Conservation (phyloP, 2,329 filamentous ascomycete genomes). For the Sclerotinia nivalis region DNA sequence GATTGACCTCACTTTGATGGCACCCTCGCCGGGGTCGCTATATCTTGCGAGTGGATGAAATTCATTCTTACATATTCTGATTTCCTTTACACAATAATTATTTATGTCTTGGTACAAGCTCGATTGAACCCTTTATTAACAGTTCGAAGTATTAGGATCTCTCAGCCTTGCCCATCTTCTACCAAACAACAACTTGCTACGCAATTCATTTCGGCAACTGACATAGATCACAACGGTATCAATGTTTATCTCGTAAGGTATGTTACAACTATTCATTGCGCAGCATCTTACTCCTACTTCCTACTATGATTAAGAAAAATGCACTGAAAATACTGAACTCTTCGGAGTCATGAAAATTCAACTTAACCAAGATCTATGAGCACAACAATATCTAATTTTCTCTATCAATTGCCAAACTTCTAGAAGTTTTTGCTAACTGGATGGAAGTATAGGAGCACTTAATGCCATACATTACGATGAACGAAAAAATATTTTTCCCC, state of each 20-base stretch:
- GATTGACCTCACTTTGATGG: slow-evolving; percentile 87
- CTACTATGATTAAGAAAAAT: slow-evolving; percentile 42
- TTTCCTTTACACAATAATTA: slow-evolving; percentile 25
- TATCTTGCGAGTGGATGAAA: slow-evolving; percentile 79
- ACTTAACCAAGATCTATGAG: slow-evolving; percentile 45
- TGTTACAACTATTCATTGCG: neutral
- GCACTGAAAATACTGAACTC: slow-evolving; percentile 45
- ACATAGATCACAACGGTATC: neutral
- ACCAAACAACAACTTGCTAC: neutral
- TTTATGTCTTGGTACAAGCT: neutral
- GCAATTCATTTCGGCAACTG: neutral
- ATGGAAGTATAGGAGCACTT: neutral
- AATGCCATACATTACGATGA: too few species aligned
- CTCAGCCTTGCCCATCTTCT: too few species aligned
- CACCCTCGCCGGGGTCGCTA: slow-evolving; percentile 87
- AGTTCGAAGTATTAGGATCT: slow-evolving; percentile 10
- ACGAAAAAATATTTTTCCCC: too few species aligned
- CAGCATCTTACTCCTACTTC: neutral
- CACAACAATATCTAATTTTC: slow-evolving; percentile 16
- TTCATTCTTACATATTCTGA: slow-evolving; percentile 99
- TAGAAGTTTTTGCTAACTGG: neutral
- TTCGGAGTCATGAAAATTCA: slow-evolving; percentile 40
- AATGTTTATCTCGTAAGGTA: neutral
- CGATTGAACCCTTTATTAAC: neutral
- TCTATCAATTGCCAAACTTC: neutral